A percentile compares a stretch with the other conserved stretches of the same genome.
phyloP scores from a whole-genome alignment of 1,139 yeast species.

The Geotrichum candidum region DNA sequence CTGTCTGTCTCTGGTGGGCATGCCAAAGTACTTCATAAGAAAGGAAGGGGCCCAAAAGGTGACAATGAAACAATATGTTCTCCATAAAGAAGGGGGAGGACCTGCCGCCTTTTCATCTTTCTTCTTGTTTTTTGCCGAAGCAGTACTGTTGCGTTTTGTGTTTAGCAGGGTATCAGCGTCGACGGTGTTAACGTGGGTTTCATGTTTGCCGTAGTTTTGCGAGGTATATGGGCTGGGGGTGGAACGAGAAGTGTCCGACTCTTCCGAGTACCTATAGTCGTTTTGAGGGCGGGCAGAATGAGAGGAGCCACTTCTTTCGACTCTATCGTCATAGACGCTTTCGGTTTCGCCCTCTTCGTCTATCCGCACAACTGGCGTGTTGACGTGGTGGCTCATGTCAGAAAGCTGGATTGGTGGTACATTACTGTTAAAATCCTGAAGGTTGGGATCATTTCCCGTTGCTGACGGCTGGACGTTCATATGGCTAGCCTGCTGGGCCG shows the following conservation, averaged over 20 bases:
- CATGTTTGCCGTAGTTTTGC: constrained; percentile 6
- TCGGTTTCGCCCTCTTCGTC: constrained; percentile 7
- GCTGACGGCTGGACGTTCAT: constrained; percentile 59
- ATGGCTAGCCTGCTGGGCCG: constrained; percentile 61
- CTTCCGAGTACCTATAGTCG: constrained; percentile 12
- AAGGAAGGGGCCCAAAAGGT: constrained; percentile 94
- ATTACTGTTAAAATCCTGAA: constrained; percentile 40
- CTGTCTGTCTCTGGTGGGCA: constrained; percentile 73
- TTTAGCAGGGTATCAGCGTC: constrained; percentile 15
- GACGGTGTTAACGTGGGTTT: constrained; percentile 3
- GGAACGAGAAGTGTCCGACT: neutral
- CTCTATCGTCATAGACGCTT: neutral
- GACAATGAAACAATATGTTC: constrained; percentile 65
- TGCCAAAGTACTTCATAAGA: constrained; percentile 63
- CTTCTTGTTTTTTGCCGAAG: constrained; percentile 19
- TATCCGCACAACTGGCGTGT: neutral
- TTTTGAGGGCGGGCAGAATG: constrained; percentile 23
- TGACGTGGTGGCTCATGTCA: constrained; percentile 5
- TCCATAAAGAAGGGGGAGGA: constrained; percentile 58
- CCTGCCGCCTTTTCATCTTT: constrained; percentile 3
- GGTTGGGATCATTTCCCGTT: constrained; percentile 68
- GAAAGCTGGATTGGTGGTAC: constrained; percentile 11
- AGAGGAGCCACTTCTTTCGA: neutral
- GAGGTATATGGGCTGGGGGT: neutral
- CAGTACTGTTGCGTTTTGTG: constrained; percentile 16